Evolutionary conservation across 768 basidiomycete species (phyloP).

Genomic region (Boletus vinaceobasis): DNA sequence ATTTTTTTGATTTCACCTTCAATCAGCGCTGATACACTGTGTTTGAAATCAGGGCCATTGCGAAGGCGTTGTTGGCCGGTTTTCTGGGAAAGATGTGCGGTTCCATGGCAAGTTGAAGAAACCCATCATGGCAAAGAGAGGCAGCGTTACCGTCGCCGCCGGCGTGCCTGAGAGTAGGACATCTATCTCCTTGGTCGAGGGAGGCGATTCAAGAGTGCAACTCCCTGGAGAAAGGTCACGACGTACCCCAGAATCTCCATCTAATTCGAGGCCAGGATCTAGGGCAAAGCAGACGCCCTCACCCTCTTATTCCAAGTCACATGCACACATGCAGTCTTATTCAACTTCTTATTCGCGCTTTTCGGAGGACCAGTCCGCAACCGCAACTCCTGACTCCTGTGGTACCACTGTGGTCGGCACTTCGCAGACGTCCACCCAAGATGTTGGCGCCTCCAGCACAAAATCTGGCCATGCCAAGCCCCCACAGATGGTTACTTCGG

Average conservation of each 20-base stretch:
- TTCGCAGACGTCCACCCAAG: background rate
- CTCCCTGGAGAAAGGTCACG: conserved; percentile 3
- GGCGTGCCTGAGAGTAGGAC: conserved; percentile 7
- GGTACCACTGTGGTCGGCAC: conserved; percentile 1
- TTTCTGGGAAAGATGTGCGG: conserved; percentile 57
- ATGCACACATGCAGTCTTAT: conserved; percentile 14
- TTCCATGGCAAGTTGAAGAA: conserved; percentile 77
- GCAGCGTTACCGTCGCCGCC: conserved; percentile 16
- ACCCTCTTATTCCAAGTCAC: conserved; percentile 12
- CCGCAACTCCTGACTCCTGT: background rate
- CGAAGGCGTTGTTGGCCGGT: conserved; percentile 82
- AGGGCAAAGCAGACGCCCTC: conserved; percentile 18
- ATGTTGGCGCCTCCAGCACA: background rate
- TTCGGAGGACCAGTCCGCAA: conserved; percentile 11
- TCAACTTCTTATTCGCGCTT: conserved; percentile 14
- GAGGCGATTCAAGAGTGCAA: background rate
- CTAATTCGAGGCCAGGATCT: conserved; percentile 17
- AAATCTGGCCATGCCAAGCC: conserved; percentile 20
- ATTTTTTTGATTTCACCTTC: background rate
- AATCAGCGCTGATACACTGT: background rate
- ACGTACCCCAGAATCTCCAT: conserved; percentile 16
- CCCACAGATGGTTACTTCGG: conserved; percentile 18
- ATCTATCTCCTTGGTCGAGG: conserved; percentile 20
- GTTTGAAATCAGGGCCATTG: conserved; percentile 62
- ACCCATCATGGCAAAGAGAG: conserved; percentile 71